Evolutionary conservation across 78 protist genomes (phyloP).

Genomic region (Chrysochromulina tobinii): DNA sequence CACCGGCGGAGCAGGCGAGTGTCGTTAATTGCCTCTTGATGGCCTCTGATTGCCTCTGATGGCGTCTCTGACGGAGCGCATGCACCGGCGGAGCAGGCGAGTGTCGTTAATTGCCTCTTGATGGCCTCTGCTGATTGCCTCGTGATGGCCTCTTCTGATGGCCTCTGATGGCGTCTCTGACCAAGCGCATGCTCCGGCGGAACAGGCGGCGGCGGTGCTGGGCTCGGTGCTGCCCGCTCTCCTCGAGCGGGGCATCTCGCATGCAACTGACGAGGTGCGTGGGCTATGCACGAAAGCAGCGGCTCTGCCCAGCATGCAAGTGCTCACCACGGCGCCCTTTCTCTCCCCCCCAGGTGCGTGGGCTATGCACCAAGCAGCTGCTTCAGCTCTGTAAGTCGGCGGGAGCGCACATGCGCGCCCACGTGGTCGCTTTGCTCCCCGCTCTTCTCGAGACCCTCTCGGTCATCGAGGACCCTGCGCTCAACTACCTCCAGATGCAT

Average conservation of each 20-base stretch:
- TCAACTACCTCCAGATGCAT: not conserved
- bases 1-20: too few relatives aligned
- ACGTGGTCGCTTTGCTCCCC: not conserved
- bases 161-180: not conserved
- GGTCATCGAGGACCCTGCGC: not conserved
- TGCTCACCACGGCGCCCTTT: too few relatives aligned
- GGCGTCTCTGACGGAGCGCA: not conserved
- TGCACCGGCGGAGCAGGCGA: too few relatives aligned
- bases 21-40: too few relatives aligned
- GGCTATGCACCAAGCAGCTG: not conserved
- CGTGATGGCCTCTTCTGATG: too few relatives aligned
- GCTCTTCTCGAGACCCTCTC: not conserved
- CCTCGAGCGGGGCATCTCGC: not conserved
- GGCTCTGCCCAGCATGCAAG: too few relatives aligned
- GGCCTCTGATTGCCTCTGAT: too few relatives aligned
- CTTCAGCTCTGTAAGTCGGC: not conserved
- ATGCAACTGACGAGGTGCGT: too few relatives aligned
- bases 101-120: too few relatives aligned
- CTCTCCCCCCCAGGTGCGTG: not conserved
- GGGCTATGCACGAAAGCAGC: too few relatives aligned
- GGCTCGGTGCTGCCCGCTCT: not conserved
- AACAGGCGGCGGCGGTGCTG: not conserved
- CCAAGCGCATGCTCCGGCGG: not conserved
- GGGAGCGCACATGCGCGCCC: not conserved
- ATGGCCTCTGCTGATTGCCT: too few relatives aligned